Evolutionary conservation across 805 yeast genomes (phyloP), one percentile per base, ranked within the genome.

Genomic region (Wickerhamiella azymoides): DNA sequence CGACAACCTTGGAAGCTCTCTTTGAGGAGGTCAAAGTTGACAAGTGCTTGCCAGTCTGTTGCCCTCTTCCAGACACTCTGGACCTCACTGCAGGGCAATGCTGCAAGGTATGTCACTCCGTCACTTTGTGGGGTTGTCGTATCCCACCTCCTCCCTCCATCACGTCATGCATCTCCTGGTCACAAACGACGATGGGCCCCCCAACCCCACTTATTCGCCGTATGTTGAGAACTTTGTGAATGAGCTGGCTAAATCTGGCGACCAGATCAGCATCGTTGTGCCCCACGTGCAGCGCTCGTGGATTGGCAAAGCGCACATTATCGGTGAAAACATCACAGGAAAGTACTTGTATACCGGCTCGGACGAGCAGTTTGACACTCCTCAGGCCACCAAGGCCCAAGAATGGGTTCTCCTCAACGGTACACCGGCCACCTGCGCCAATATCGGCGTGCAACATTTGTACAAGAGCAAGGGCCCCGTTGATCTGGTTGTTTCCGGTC

Each of bases 151-250:
- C 17, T 33, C n/a, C 18, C 5, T 10, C 13, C 33, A n/a, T 30
- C 33, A 30, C 21, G 16, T 11, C 35, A 56, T 56, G 59, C 54
- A 57, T 32, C 55, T 56, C 7, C 42, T 56, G 5, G 37, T 92
- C 36, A 89, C 96, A 10, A 89, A 89, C 62, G 98, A 89, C 62
- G 98, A 89, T 59, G 98, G 98, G 33, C 97, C 97, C 0, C 80
- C 92, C 50, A 77, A 80, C 54, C 84, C 77, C 51, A 63, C 70
- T 40, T 69, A 77, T 8, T 85, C 96, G 41, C 96, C 96, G 2
- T 92, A 88, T 63, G 71, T 92, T 47, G 81, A 83, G 57, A 80
- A 76, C 54, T 70, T 92, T 32, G 86, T 84, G 5, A 80, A 80
- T 50, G 82, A 84, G 40, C 69, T 88, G 39, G 59, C 60, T 39